Evolutionary conservation across 2,329 filamentous ascomycete species (phyloP).

Genomic region (Lachnellula arida): DNA sequence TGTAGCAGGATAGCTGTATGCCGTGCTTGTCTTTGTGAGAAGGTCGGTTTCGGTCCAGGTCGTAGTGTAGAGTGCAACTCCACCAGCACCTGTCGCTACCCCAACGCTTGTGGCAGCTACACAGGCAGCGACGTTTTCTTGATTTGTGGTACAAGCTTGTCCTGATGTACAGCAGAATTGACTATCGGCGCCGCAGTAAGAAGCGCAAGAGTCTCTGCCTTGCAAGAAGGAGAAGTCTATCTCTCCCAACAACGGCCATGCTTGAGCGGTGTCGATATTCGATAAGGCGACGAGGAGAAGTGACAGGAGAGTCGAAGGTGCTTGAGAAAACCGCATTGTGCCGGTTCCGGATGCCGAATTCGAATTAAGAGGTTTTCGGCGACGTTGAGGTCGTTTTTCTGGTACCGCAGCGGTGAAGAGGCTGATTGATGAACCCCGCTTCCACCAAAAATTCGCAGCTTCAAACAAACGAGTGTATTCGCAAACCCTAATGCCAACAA

Average conservation of each 20-base stretch:
- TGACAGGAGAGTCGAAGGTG: conserved; percentile 28
- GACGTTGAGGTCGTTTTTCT: conserved; percentile 1
- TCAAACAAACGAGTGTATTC: conserved; percentile 17
- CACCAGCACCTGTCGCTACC: conserved; percentile 35
- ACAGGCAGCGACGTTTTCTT: conserved; percentile 47
- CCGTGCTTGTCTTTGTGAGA: conserved; percentile 52
- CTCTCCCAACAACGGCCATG: conserved; percentile 39
- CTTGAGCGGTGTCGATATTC: conserved; percentile 34
- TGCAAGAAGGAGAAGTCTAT: conserved; percentile 6
- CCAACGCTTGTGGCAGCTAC: conserved; percentile 35
- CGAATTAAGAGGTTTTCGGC: conserved; percentile 8
- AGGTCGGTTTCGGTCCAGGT: conserved; percentile 56
- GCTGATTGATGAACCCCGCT: conserved; percentile 6
- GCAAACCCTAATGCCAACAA: not conserved
- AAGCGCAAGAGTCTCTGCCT: conserved; percentile 36
- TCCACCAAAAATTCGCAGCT: conserved; percentile 2
- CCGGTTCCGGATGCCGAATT: conserved; percentile 4
- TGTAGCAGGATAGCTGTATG: conserved; percentile 38
- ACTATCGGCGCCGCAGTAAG: conserved; percentile 51
- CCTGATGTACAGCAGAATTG: conserved; percentile 50
- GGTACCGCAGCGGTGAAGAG: conserved; percentile 11
- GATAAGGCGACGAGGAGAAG: conserved; percentile 38
- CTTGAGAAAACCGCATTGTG: conserved; percentile 35
- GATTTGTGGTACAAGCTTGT: conserved; percentile 47
- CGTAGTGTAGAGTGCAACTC: conserved; percentile 30